Base-by-base conservation (phyloP, 2,329 filamentous ascomycete species). In the Neopestalotiopsis rosae region DNA sequence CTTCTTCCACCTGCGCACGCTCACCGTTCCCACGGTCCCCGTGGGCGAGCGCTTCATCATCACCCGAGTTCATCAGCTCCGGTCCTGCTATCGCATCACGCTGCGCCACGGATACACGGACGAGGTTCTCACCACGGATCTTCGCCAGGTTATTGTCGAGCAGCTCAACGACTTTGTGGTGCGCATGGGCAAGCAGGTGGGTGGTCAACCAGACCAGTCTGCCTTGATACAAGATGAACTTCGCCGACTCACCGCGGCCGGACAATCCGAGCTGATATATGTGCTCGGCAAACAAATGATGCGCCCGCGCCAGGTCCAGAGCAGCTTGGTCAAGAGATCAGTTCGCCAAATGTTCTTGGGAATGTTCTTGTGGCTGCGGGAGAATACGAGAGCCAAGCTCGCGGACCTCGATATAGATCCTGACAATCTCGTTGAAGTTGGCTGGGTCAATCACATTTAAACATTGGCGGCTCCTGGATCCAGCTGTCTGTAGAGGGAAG, bases 81-180 rank as follows among this genome's bases (percentile, higher is more conserved):
- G 87, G 0, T 86, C 88, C 58, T 89, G 88, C 72, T 93, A 92
- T 76, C 87, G 89, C 7, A 81, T 93, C 20, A 87, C 90, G 2
- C 83, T 92, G 2, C 87, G 91, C 14, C 89, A 93, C 74, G 91
- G 91, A 1, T 94, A 92, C 76, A 90, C 86, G 75, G 91, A 94
- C 72, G 85, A 90, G 69, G 85, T 92, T 32, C 83, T 93, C 34
- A 89, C 86, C 0, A 86, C 86, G 0, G 86, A 91, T 64, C 83
- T 93, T 17, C 89, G 59, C 10, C 32, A 84, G 0, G 79, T 82
- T 1, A 76, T 90, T 2, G 84, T 92, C 42, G 84, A 85, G 58
- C 83, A 89, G 66, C 84, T 91, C 67, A 81, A 91, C 38, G 81
- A 83, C 6, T 85, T 82, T 68, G 78, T 89, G 34, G 79, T 82